Conservation (phyloP, 2,329 filamentous ascomycete genomes). For the Eutypella sp. region DNA sequence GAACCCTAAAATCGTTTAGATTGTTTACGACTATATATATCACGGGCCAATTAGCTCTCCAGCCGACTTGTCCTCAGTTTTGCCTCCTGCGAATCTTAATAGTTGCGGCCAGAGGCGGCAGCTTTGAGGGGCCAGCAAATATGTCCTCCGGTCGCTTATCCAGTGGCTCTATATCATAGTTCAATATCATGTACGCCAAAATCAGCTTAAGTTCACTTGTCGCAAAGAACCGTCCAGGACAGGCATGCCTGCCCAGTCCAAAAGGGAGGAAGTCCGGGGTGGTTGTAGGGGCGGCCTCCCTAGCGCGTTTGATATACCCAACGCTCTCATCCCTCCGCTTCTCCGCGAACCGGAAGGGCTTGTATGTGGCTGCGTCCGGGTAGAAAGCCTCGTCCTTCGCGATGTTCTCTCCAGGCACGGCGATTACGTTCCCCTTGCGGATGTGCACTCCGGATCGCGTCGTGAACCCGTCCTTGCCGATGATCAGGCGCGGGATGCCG, state of each 20-base stretch:
- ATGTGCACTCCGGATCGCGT: conserved; percentile 29
- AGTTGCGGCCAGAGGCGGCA: not conserved
- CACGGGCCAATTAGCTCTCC: no score
- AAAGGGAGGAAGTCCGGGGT: conserved; percentile 29
- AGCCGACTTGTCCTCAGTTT: not conserved
- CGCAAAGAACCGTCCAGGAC: conserved; percentile 36
- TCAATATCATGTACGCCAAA: conserved; percentile 9
- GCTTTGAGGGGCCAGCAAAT: conserved; percentile 4
- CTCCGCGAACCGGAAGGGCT: conserved; percentile 23
- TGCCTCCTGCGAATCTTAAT: not conserved
- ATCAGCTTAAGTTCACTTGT: conserved; percentile 31
- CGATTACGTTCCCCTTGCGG: conserved; percentile 20
- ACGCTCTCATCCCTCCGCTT: conserved; percentile 14
- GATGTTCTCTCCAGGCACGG: conserved; percentile 22
- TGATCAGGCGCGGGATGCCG: conserved; percentile 15
- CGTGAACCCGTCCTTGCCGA: conserved; percentile 21
- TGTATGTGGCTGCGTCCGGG: conserved; percentile 17
- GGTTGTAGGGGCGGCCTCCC: conserved; percentile 29
- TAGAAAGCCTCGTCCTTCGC: conserved; percentile 18
- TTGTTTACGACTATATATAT: no score
- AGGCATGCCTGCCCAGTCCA: conserved; percentile 35
- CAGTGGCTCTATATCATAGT: conserved; percentile 8
- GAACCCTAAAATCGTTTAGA: no score
- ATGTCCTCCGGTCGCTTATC: not conserved
- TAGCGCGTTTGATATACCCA: conserved; percentile 18